Evolutionary conservation across 108 stramenopile species (phyloP).

Genomic region (Nannochloropsis salina): DNA sequence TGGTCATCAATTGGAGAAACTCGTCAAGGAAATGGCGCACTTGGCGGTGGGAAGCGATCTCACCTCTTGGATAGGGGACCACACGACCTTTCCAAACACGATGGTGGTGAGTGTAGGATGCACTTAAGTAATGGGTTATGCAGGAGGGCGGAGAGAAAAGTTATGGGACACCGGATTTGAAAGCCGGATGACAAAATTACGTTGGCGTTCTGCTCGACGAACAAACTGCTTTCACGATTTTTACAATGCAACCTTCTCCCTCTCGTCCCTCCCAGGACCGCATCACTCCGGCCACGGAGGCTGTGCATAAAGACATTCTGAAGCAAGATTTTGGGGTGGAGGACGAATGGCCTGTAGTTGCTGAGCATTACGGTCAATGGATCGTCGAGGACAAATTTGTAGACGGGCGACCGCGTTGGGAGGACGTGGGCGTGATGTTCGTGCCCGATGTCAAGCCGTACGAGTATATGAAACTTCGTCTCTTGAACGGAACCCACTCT

Average conservation of each 20-base stretch:
- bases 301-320: constrained; percentile 37
- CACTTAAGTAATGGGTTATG: background rate
- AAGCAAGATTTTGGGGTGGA: constrained; percentile 47
- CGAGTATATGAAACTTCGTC: constrained; percentile 59
- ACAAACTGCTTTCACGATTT: too few species aligned
- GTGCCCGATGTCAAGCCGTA: constrained; percentile 57
- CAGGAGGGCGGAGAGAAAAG: background rate
- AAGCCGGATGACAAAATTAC: too few species aligned
- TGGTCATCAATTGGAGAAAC: constrained; percentile 49
- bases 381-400: constrained; percentile 59
- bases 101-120: constrained; percentile 47
- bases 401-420: constrained; percentile 45
- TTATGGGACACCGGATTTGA: background rate
- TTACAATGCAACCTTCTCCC: too few species aligned
- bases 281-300: constrained; percentile 57
- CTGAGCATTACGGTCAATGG: constrained; percentile 60
- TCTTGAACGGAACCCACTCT: constrained; percentile 59
- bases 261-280: constrained; percentile 41
- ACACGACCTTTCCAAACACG: constrained; percentile 59
- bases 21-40: constrained; percentile 42
- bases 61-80: constrained; percentile 52
- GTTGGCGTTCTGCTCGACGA: too few species aligned
- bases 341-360: constrained; percentile 58
- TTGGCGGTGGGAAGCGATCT: constrained; percentile 34
- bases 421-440: constrained; percentile 49